Evolutionary conservation across 139 green algal genomes (phyloP), one percentile per base, ranked within the genome.

Genomic region (Chlamydomonas eustigma): DNA sequence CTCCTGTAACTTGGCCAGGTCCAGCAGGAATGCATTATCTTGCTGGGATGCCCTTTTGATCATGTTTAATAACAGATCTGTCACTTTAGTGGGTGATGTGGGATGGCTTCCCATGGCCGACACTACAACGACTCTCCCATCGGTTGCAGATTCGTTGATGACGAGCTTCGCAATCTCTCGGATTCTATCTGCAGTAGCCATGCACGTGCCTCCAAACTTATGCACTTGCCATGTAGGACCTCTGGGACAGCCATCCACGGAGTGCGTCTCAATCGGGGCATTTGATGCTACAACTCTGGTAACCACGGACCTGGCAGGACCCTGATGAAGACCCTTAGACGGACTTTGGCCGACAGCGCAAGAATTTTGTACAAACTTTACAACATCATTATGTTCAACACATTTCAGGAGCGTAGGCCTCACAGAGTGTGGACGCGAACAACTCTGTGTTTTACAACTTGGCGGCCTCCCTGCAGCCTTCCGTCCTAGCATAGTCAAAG

Each of bases 191-290:
- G 93, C 83, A 2, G 80, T 86, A 1, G 91, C 93, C 77, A 99
- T 92, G 87, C 95, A 99, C 6, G 95, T 99, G 35, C 95, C 94
- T 35, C 95, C 95, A 73, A 99, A 99, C 82, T 98, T 98, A 84
- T 98, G 94, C 24, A 91, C 81, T 68, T 90, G 66, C 90, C 89
- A 95, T 24, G 90, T 77, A 1, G 72, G 24, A 31, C 89, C 85
- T 68, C 81, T 24, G 24, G 34, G 68, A 38, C 68, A 75, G 65
- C 65, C 65, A 8, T 38, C 65, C 28, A 12, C 28, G 22, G 24
- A 44, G 33, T 68, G 44, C 12, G 18, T 58, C 44, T 28, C 44
- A 58, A 12, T 58, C n/a, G n/a, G n/a, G n/a, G n/a, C n/a, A n/a
- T n/a, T n/a, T n/a, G n/a, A n/a, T n/a, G n/a, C n/a, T n/a, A n/a